Base-by-base conservation (phyloP, 225 moss, liverwort and hornwort genomes). In the Physcomitrium patens region DNA sequence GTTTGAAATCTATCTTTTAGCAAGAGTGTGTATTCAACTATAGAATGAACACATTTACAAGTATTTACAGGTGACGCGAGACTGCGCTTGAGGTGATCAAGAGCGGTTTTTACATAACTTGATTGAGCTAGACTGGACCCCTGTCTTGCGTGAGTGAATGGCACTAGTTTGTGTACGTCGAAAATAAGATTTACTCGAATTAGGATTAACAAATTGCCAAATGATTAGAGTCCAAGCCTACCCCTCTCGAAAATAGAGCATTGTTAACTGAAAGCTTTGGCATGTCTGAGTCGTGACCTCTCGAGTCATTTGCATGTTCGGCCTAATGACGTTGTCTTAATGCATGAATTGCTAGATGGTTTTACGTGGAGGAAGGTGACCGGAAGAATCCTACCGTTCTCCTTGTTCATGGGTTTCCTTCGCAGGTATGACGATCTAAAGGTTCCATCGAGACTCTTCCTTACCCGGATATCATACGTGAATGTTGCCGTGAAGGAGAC, bases 351-450 rank as follows among this genome's bases (percentile, higher is more conserved):
- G 63, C 31, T 82, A 94, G 96, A 79, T 97, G 97, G 94, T 97
- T 99, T 69, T 94, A 86, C 58, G 94, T 99, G 20, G 93, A 99
- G 79, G 94, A 91, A 85, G 97, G 97, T 64, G 93, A 99, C 77
- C 90, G 80, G 67, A 91, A 79, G 76, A 93, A 93, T 63, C 94
- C 94, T 42, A 84, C 94, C 24, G 81, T 99, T 16, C 72, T 99
- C 54, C 93, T 94, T 28, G 80, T 88, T 11, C 97, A 99, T 67
- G 97, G 97, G n/a, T 93, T 89, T 82, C 97, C 97, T 16, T 99
- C 97, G 24, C 97, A 96, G 89, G 93, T 91, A 75, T 61, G 63
- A 59, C 12, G 23, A 52, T 52, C 24, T 27, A 47, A 48, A 75
- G 48, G 60, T 71, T 67, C 20, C 67, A 42, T 23, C 63, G 15